phyloP scores from a whole-genome alignment of 2,329 filamentous ascomycete species.

The Harringtonia lauricola region DNA sequence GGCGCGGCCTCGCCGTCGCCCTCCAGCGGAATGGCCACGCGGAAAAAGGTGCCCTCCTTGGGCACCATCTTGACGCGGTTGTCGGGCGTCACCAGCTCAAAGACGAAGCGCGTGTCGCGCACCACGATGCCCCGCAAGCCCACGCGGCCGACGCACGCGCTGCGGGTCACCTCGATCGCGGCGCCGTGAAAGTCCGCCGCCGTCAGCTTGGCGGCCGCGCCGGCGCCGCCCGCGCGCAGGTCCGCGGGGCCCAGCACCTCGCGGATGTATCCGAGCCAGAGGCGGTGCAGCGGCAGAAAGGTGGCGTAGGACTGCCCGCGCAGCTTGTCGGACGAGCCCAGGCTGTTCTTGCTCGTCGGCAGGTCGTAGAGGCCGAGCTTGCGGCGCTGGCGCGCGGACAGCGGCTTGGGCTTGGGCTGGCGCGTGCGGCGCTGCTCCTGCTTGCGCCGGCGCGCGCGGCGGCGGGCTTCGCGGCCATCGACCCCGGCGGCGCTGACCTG shows the following conservation, averaged over 20 bases:
- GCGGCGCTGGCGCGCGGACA: conserved; percentile 73
- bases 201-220: conserved; percentile 61
- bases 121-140: conserved; percentile 80
- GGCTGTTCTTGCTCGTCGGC: conserved; percentile 25
- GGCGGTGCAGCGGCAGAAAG: conserved; percentile 62
- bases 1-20: conserved; percentile 11
- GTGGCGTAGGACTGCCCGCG: conserved; percentile 59
- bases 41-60: conserved; percentile 83
- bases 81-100: conserved; percentile 68
- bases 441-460: conserved; percentile 37
- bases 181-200: conserved; percentile 91
- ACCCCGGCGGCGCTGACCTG: conserved; percentile 40
- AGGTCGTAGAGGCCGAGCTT: conserved; percentile 63
- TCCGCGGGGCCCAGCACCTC: conserved; percentile 59
- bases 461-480: conserved; percentile 46
- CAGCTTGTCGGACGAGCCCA: too few species aligned
- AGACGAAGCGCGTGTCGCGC: conserved; percentile 74
- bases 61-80: conserved; percentile 69
- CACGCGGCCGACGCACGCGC: conserved; percentile 69
- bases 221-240: conserved; percentile 41
- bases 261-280: conserved; percentile 80
- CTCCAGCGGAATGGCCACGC: conserved; percentile 48
- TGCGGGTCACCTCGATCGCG: conserved; percentile 69
- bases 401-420: conserved; percentile 47
- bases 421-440: conserved; percentile 30